Evolutionary conservation across 768 basidiomycete species (phyloP), one percentile per base, ranked within the genome.

Genomic region (Mycena indigotica): DNA sequence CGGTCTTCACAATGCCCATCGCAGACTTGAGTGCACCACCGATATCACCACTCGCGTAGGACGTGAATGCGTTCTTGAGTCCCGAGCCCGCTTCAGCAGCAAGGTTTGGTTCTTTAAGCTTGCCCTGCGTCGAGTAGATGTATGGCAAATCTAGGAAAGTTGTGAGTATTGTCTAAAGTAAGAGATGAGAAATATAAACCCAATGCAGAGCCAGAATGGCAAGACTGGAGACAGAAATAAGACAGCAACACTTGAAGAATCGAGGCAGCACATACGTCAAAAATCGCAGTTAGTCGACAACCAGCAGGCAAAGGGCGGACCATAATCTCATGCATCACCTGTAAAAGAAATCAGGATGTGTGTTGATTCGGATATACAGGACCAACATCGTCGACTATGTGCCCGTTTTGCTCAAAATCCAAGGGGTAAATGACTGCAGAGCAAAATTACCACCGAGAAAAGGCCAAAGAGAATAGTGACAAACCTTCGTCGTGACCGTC

Each of bases 91-190:
- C 95, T 68, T 92, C 94, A 8, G 87, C 82, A 12, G 87, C 86
- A 16, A 94, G 75, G 68, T 97, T 95, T 29, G 95, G 94, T 69
- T 97, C 94, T 72, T 98, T 97, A 69, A 98, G 75, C 68, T 92
- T 94, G 49, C 95, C 95, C 75, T 98, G 93, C 5, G 94, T 96
- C 21, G 93, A 93, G 74, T 98, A 98, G 86, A 84, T 78, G 70
- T 87, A 90, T 2, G 86, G 86, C 25, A 89, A 77, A 69, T 90
- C 86, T 88, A 50, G n/a, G 21, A 28, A n/a, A n/a, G n/a, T n/a
- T n/a, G n/a, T n/a, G n/a, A 30, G 21, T 53, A 54, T 23, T 16
- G 28, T 40, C 50, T n/a, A 1, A 13, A 26, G 19, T 57, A 26
- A 51, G 6, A 25, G 13, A 40, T 52, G 29, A 16, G 5, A 24